Evolutionary conservation across 306 rosid species (phyloP).

Genomic region (Hippophae gyantsensis): DNA sequence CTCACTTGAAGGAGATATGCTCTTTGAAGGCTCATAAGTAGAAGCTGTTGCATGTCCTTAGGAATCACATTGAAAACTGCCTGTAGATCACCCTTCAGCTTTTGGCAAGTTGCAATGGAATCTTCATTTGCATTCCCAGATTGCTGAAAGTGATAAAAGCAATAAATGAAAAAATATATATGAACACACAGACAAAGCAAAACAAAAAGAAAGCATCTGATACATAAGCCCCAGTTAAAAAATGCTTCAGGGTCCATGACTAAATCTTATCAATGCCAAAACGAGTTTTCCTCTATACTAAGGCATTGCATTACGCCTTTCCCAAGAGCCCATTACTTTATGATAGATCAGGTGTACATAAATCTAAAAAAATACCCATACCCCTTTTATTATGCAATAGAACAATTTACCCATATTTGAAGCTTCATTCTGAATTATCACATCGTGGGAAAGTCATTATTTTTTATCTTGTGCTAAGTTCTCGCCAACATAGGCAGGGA

Average conservation of each 20-base stretch:
- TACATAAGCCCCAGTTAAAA: background rate
- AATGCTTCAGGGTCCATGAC: background rate
- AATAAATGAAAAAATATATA: slow-evolving; percentile 11
- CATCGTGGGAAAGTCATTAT: too few species aligned
- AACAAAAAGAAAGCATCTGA: background rate
- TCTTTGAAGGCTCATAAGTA: slow-evolving; percentile 67
- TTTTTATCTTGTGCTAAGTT: too few species aligned
- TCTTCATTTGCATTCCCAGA: slow-evolving; percentile 41
- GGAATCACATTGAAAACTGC: slow-evolving; percentile 60
- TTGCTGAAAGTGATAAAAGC: slow-evolving; percentile 49
- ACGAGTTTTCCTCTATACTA: background rate
- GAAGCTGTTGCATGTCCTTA: slow-evolving; percentile 73
- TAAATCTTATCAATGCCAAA: background rate
- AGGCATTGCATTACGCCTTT: background rate
- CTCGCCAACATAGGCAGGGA: too few species aligned
- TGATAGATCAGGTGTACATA: too few species aligned
- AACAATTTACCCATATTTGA: too few species aligned
- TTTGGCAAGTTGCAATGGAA: slow-evolving; percentile 37
- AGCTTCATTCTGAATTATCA: too few species aligned
- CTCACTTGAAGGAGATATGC: slow-evolving; percentile 56
- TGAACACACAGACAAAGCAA: background rate
- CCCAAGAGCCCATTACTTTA: too few species aligned
- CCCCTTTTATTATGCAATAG: too few species aligned
- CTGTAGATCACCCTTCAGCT: slow-evolving; percentile 51
- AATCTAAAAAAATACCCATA: too few species aligned